phyloP scores from a whole-genome alignment of 805 yeast genomes.

The Saturnispora diversa region DNA sequence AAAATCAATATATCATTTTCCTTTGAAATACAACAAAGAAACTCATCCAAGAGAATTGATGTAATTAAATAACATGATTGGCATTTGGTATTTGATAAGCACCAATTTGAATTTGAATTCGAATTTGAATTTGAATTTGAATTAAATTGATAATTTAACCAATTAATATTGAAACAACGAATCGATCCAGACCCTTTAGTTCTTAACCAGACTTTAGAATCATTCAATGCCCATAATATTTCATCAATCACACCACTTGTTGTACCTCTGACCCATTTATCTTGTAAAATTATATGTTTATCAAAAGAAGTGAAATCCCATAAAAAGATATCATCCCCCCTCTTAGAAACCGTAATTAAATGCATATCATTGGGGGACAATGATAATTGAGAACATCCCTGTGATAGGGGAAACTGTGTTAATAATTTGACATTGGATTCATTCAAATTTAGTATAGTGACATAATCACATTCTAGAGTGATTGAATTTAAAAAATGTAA shows the following conservation, averaged over 20 bases:
- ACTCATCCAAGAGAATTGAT: slow-evolving; percentile 6
- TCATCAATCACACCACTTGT: slow-evolving; percentile 47
- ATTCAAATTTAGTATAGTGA: slow-evolving; percentile 42
- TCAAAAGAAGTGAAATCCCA: slow-evolving; percentile 57
- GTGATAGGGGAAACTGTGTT: slow-evolving; percentile 47
- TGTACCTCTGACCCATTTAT: slow-evolving; percentile 54
- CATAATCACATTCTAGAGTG: slow-evolving; percentile 26
- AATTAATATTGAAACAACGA: slow-evolving; percentile 49
- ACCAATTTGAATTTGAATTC: slow-evolving; percentile 33
- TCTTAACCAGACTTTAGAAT: slow-evolving; percentile 40
- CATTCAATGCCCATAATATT: slow-evolving; percentile 45
- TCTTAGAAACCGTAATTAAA: slow-evolving; percentile 42
- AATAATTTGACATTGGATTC: slow-evolving; percentile 26
- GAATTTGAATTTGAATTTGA: background rate
- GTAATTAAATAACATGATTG: slow-evolving; percentile 14
- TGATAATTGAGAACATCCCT: slow-evolving; percentile 52
- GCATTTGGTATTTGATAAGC: slow-evolving; percentile 32
- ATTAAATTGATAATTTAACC: slow-evolving; percentile 14
- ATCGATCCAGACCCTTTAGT: slow-evolving; percentile 50
- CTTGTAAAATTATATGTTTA: slow-evolving; percentile 43
- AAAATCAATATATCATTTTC: slow-evolving; percentile 20
- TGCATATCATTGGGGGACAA: slow-evolving; percentile 55
- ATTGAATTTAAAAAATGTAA: slow-evolving; percentile 25
- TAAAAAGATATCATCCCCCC: slow-evolving; percentile 56
- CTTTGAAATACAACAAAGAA: slow-evolving; percentile 20